Base-by-base conservation (phyloP, 352 stramenopile genomes). In the Phytophthora pinifolia region DNA sequence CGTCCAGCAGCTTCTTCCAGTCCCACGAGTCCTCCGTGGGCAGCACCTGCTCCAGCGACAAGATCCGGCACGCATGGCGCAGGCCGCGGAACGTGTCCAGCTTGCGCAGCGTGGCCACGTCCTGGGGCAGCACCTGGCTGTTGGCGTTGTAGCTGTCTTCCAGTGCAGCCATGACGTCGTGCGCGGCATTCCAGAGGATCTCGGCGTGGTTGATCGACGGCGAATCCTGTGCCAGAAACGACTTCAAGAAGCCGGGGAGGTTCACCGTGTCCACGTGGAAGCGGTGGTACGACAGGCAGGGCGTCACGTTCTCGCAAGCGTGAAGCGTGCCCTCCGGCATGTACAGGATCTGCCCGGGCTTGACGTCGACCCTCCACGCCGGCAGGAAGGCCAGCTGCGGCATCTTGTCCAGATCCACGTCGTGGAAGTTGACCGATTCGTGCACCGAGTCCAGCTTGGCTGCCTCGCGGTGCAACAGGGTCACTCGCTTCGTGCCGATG, bases 181-280 rank as follows among this genome's bases (percentile, higher is more conserved):
- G 79, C 9, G 76, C 77, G 9, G 85, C 73, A 64, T 98, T 98
- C 93, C 93, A 98, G 33, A 98, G 52, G 39, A 98, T 94, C 66
- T 97, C 88, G 30, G 88, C 83, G 44, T 98, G 89, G 50, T 95
- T 86, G 49, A 98, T 95, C 39, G 91, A 82, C 14, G 76, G 79
- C 18, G 89, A 89, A 72, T 98, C 93, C 49, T 92, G 76, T 32
- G 91, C 86, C 41, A 97, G 76, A 54, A 98, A 88, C 13, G 88
- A 96, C 47, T 81, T 60, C 8, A 97, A 63, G 61, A 98, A 98
- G 4, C 81, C 89, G 14, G 79, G 65, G 6, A 98, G 66, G 64
- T 98, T 98, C n/a, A 96, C 74, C 4, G 74, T 68, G 64, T 98
- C 93, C 27, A 97, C 85, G 65, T 98, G 92, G 72, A 98, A 97